phyloP scores from a whole-genome alignment of 2,329 filamentous ascomycete genomes.

The Teratosphaeria zuluensis region DNA sequence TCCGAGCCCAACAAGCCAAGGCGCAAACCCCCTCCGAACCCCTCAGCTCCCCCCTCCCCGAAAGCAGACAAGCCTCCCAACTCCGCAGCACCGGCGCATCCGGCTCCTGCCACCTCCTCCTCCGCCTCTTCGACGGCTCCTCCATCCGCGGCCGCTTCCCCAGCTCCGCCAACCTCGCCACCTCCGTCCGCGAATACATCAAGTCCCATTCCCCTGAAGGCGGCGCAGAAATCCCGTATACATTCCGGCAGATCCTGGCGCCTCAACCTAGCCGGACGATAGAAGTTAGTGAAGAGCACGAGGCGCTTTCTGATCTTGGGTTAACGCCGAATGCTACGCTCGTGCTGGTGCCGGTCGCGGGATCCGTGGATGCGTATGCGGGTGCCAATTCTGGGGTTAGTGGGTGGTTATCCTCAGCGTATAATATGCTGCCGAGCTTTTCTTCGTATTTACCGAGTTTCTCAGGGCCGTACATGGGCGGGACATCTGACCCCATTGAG shows the following conservation, averaged over 20 bases:
- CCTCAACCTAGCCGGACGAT: slow-evolving; percentile 68
- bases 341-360: slow-evolving; percentile 63
- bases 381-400: slow-evolving; percentile 6
- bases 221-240: slow-evolving; percentile 50
- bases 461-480: slow-evolving; percentile 13
- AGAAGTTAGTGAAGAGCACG: slow-evolving; percentile 62
- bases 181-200: slow-evolving; percentile 67
- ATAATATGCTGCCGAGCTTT: neutral
- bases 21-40: neutral
- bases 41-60: slow-evolving; percentile 1
- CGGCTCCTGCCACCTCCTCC: slow-evolving; percentile 46
- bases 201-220: slow-evolving; percentile 33
- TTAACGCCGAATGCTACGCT: slow-evolving; percentile 73
- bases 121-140: slow-evolving; percentile 75
- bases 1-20: slow-evolving; percentile 23
- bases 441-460: slow-evolving; percentile 3
- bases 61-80: neutral
- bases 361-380: slow-evolving; percentile 50
- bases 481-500: slow-evolving; percentile 3
- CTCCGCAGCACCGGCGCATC: slow-evolving; percentile 7
- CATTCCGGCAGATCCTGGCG: slow-evolving; percentile 73
- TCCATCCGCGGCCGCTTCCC: slow-evolving; percentile 64
- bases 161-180: slow-evolving; percentile 49
- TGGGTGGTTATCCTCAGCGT: neutral
- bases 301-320: slow-evolving; percentile 58